phyloP scores from a whole-genome alignment of 179 eudicot genomes.

The Silene noctiflora region DNA sequence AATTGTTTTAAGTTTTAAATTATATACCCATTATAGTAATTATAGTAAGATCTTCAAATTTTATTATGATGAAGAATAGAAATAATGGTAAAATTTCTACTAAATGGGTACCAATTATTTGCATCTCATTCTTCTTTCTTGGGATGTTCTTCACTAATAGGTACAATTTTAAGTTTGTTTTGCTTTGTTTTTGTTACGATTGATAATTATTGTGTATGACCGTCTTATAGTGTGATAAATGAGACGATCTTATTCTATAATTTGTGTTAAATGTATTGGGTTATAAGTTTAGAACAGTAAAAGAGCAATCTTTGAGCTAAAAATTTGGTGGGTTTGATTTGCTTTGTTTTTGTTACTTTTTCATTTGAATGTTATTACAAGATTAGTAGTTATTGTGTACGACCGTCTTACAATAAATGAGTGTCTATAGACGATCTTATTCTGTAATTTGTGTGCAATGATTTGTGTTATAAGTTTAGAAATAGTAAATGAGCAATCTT shows the following conservation, averaged over 20 bases:
- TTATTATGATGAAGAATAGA: constrained; percentile 50
- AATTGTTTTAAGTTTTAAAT: no score
- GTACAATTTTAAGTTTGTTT: constrained; percentile 28
- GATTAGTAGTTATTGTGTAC: neutral
- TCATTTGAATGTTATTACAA: constrained; percentile 11
- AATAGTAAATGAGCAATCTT: neutral
- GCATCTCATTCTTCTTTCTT: constrained; percentile 56
- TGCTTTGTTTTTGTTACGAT: neutral
- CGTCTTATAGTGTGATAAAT: no score
- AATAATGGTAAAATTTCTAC: constrained; percentile 54
- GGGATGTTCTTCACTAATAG: constrained; percentile 81
- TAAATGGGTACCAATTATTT: constrained; percentile 67
- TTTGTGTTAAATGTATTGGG: neutral
- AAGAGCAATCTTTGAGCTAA: neutral
- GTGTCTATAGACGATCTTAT: no score
- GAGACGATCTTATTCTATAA: no score
- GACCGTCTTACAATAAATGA: no score
- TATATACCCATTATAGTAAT: neutral
- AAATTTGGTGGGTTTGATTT: neutral
- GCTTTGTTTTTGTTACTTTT: neutral
- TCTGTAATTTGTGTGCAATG: no score
- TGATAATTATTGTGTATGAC: no score
- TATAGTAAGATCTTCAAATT: no score
- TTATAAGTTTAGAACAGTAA: no score
- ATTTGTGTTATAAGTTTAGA: neutral